A percentile compares a stretch with the other conserved stretches of the same genome.
Conservation (phyloP, 768 basidiomycete species). For the Mycena floridula region DNA sequence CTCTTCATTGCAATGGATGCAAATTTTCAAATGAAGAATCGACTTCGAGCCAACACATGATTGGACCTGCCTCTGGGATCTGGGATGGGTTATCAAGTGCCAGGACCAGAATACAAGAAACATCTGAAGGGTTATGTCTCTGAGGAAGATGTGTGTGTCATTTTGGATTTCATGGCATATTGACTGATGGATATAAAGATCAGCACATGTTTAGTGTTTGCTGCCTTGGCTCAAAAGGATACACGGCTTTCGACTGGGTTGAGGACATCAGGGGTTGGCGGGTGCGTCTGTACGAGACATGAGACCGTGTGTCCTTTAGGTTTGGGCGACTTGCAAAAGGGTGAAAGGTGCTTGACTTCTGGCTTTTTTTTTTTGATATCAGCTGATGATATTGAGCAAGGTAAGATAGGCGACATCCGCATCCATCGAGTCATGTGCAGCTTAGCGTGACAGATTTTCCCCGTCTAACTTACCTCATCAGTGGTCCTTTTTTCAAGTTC, state of each 20-base stretch:
- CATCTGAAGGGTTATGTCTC: not conserved
- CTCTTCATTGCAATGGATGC: not conserved
- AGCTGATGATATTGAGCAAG: not conserved
- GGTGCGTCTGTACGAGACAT: slow-evolving; percentile 16
- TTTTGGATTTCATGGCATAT: not conserved
- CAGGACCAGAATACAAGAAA: not conserved
- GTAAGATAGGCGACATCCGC: no score
- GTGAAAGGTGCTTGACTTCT: slow-evolving; percentile 19
- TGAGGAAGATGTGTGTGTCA: not conserved
- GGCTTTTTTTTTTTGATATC: not conserved
- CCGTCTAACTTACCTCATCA: no score
- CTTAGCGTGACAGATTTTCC: no score
- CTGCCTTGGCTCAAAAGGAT: slow-evolving; percentile 17
- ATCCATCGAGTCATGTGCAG: no score
- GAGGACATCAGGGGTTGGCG: slow-evolving; percentile 17
- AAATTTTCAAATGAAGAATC: not conserved
- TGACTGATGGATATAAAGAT: slow-evolving; percentile 11
- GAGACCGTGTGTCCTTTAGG: slow-evolving; percentile 17
- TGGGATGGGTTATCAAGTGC: not conserved
- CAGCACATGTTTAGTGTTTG: slow-evolving; percentile 21
- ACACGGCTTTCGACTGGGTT: slow-evolving; percentile 16
- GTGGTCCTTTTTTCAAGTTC: no score
- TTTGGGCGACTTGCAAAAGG: slow-evolving; percentile 24
- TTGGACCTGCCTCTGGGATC: not conserved
- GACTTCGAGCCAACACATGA: not conserved